These are phyloP conservation scores for Flammula alnicola DNA, from an alignment of 1,284 basidiomycete genomes.

Conservation along the genomic window DNA sequence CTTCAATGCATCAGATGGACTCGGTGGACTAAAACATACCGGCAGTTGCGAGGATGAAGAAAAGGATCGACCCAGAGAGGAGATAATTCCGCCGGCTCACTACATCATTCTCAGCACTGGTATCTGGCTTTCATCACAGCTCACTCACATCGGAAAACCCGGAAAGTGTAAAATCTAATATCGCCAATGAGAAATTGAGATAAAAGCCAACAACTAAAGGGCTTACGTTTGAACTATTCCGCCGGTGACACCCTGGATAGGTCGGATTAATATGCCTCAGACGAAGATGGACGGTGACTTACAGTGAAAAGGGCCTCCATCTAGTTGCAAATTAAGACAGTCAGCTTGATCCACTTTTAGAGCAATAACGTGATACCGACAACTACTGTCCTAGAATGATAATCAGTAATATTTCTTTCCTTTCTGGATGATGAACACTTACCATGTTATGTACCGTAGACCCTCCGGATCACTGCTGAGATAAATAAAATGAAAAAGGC, in stretches of 20 bases:
- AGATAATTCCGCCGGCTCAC: slow-evolving; percentile 49
- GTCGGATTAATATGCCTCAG: background rate
- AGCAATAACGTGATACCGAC: slow-evolving; percentile 9
- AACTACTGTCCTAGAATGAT: slow-evolving; percentile 21
- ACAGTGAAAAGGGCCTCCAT: slow-evolving; percentile 35
- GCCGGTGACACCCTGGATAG: slow-evolving; percentile 49
- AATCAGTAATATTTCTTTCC: background rate
- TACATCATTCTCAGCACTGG: slow-evolving; percentile 19
- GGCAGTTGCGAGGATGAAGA: slow-evolving; percentile 32
- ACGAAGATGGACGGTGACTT: background rate
- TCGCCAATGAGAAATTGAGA: background rate
- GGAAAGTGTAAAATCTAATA: slow-evolving; percentile 50
- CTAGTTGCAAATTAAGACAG: slow-evolving; percentile 14
- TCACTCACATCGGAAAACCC: slow-evolving; percentile 53
- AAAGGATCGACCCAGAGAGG: slow-evolving; percentile 33
- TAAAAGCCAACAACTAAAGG: background rate
- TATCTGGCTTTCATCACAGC: too few relatives aligned
- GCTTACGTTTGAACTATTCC: slow-evolving; percentile 55
- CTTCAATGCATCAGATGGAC: background rate
- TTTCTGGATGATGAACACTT: background rate
- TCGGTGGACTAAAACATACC: slow-evolving; percentile 31
- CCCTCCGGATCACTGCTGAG: slow-evolving; percentile 19
- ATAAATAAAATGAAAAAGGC: background rate
- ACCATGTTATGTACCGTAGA: slow-evolving; percentile 26
- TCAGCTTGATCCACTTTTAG: background rate